Evolutionary conservation across 768 basidiomycete genomes (phyloP).

Genomic region (Mycena rosella): DNA sequence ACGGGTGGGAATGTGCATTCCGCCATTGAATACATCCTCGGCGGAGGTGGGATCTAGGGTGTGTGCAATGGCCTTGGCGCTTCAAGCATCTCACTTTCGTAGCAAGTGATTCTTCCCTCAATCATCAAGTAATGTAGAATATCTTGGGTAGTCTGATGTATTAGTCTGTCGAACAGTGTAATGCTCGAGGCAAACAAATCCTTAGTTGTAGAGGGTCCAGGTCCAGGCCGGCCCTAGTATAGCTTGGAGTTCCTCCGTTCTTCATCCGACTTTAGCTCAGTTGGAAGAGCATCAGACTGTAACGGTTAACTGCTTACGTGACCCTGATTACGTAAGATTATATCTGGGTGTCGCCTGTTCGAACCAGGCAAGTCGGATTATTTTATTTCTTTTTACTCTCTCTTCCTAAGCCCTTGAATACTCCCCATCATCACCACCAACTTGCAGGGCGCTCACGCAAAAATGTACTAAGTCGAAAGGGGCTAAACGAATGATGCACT

Average conservation of each 20-base stretch:
- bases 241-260: too few relatives aligned
- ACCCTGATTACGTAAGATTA: too few relatives aligned
- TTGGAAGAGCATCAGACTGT: constrained; percentile 67
- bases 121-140: constrained; percentile 26
- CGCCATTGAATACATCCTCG: constrained; percentile 93
- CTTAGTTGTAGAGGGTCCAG: too few relatives aligned
- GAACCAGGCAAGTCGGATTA: constrained; percentile 9
- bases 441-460: too few relatives aligned
- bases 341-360: constrained; percentile 54
- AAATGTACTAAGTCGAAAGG: too few relatives aligned
- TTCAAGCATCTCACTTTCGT: not conserved
- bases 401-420: too few relatives aligned
- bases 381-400: too few relatives aligned
- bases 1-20: constrained; percentile 94
- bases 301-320: constrained; percentile 50
- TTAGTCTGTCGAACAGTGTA: constrained; percentile 29
- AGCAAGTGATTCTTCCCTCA: not conserved
- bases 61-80: too few relatives aligned
- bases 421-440: too few relatives aligned
- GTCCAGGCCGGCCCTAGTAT: too few relatives aligned
- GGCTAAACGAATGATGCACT: too few relatives aligned
- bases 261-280: constrained; percentile 62
- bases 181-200: too few relatives aligned
- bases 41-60: constrained; percentile 76
- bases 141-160: constrained; percentile 28